A percentile compares a stretch with the other conserved stretches of the same genome.
These are phyloP conservation scores for Hibiscus trionum DNA, from an alignment of 345 rosid genomes.

Conservation along the genomic window DNA sequence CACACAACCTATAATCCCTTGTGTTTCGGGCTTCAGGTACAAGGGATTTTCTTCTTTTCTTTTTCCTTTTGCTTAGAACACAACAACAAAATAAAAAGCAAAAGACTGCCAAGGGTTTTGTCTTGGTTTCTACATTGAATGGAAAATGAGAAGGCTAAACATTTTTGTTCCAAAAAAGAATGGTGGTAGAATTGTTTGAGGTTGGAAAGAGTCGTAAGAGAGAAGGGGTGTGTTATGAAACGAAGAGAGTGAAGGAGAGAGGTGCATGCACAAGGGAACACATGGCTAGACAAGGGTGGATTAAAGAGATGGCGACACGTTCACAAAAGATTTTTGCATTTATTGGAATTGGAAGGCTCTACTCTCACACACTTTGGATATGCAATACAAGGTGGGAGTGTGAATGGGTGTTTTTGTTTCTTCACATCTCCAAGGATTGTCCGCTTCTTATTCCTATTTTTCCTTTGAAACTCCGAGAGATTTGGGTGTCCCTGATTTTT, in stretches of 20 bases:
- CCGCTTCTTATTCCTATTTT: conserved; percentile 64
- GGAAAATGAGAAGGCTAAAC: not conserved
- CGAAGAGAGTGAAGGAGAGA: conserved; percentile 11
- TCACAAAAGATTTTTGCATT: not conserved
- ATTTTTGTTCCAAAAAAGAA: not conserved
- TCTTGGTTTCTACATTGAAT: not conserved
- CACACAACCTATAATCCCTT: not conserved
- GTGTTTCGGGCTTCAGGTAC: not conserved
- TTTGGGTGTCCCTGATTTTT: not conserved
- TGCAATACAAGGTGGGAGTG: not conserved
- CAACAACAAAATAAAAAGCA: no score
- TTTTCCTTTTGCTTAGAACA: not conserved
- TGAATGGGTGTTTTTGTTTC: not conserved
- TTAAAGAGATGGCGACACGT: conserved; percentile 16
- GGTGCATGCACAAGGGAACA: not conserved
- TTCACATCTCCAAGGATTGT: conserved; percentile 27
- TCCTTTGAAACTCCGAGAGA: not conserved
- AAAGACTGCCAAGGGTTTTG: no score
- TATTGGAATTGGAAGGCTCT: not conserved
- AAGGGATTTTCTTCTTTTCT: not conserved
- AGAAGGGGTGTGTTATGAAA: not conserved
- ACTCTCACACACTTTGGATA: not conserved
- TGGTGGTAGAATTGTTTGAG: no score
- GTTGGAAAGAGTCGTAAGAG: not conserved
- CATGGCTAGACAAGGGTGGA: not conserved